Evolutionary conservation across 2,329 filamentous ascomycete genomes (phyloP).

Genomic region (Clarireedia hainanense): DNA sequence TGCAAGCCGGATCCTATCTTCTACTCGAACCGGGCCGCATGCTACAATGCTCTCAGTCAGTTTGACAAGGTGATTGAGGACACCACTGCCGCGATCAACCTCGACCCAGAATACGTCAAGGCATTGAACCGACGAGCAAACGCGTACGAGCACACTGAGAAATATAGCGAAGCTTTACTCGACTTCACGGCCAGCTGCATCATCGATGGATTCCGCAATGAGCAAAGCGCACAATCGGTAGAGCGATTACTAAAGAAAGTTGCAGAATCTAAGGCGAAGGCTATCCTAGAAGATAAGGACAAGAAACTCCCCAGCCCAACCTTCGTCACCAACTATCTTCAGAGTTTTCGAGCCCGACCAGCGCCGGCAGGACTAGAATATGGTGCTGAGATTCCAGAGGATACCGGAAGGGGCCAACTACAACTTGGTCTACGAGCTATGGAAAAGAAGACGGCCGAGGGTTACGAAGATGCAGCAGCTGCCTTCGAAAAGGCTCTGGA

Average conservation of each 20-base stretch:
- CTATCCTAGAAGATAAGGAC: slow-evolving; percentile 69
- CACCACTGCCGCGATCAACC: slow-evolving; percentile 85
- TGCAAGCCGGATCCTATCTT: slow-evolving; percentile 97
- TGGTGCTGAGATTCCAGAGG: slow-evolving; percentile 65
- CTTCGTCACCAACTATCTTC: slow-evolving; percentile 96
- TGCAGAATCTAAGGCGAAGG: slow-evolving; percentile 86
- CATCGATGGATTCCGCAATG: slow-evolving; percentile 94
- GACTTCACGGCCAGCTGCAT: slow-evolving; percentile 99
- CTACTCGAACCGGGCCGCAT: slow-evolving; percentile 97
- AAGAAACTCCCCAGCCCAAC: slow-evolving; percentile 91
- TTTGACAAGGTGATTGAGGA: slow-evolving; percentile 98
- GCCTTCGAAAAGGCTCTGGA: slow-evolving; percentile 87
- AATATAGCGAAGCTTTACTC: slow-evolving; percentile 87
- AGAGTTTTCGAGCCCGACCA: slow-evolving; percentile 85
- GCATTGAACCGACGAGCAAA: slow-evolving; percentile 93
- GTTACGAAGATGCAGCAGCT: slow-evolving; percentile 79
- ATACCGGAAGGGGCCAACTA: slow-evolving; percentile 77
- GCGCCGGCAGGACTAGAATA: slow-evolving; percentile 79
- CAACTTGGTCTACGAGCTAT: slow-evolving; percentile 76
- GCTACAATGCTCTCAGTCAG: slow-evolving; percentile 85
- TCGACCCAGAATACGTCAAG: slow-evolving; percentile 96
- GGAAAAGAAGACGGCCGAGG: slow-evolving; percentile 79
- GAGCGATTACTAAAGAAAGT: slow-evolving; percentile 95
- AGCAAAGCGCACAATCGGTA: slow-evolving; percentile 78
- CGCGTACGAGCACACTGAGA: slow-evolving; percentile 87